phyloP scores from a whole-genome alignment of 495 filamentous ascomycete species.

The Tetracladium marchalianum region DNA sequence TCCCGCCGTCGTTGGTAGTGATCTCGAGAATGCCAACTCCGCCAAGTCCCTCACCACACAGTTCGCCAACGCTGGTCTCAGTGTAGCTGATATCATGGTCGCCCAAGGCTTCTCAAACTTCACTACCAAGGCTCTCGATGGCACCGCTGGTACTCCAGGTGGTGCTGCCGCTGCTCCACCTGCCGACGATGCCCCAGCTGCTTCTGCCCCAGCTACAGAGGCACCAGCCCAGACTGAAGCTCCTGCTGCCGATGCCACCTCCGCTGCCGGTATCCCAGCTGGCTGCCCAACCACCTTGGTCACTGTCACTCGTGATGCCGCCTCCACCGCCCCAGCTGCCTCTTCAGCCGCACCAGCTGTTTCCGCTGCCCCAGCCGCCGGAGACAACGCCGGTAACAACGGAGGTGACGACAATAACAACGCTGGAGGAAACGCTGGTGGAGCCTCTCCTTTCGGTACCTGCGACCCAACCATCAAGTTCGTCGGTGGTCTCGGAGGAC shows the following conservation, averaged over 20 bases:
- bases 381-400: constrained; percentile 3
- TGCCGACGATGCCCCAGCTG: constrained; percentile 1
- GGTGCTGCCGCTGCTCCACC: constrained; percentile 4
- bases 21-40: constrained; percentile 44
- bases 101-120: constrained; percentile 47
- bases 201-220: constrained; percentile 1
- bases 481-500: constrained; percentile 36
- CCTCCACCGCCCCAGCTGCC: background rate
- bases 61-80: constrained; percentile 41
- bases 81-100: constrained; percentile 42
- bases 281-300: constrained; percentile 7
- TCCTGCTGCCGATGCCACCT: constrained; percentile 1
- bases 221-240: background rate
- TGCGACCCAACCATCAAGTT: constrained; percentile 48
- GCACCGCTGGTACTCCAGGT: constrained; percentile 2
- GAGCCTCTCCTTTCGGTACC: constrained; percentile 35
- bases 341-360: constrained; percentile 2
- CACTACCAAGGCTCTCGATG: constrained; percentile 23
- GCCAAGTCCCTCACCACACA: constrained; percentile 35
- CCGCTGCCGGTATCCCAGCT: background rate
- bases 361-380: background rate
- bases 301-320: constrained; percentile 9
- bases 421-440: constrained; percentile 12
- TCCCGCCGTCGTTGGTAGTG: constrained; percentile 41
- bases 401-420: constrained; percentile 21